Evolutionary conservation across 2,329 filamentous ascomycete genomes (phyloP), one percentile per base, ranked within the genome.

Genomic region (Emmonsia crescens): DNA sequence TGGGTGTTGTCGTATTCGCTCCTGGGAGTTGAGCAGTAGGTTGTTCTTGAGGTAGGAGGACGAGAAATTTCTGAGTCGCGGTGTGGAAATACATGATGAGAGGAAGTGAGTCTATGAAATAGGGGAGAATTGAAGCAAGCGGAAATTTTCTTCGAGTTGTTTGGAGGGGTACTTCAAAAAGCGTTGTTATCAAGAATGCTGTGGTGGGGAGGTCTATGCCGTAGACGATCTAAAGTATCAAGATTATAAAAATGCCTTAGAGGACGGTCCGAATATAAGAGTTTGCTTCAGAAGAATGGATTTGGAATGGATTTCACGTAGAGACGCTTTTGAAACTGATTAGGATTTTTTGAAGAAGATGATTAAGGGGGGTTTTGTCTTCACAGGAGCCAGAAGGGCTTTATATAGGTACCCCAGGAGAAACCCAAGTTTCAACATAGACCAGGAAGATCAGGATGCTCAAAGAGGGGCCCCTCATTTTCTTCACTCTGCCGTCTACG

Each of bases 41-140:
- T 31, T 61, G 60, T 21, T 63, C 55, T 51, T 66, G 65, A 33
- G 65, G 65, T 21, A 64, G 59, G 61, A 66, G 64, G 57, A 66
- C 63, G 52, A 66, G 65, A 55, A 61, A 66, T 55, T 64, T 65
- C 64, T 61, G 61, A 55, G 56, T 64, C 56, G 60, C 57, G 21
- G 65, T 64, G 58, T 64, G 48, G 62, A 60, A 62, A 61, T 64
- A 64, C 65, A 66, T 66, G 46, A 36, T 64, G 60, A 56, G 55
- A 44, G 16, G 38, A 24, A n/a, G 10, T 14, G 46, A 3, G 8
- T 44, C 16, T 44, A 8, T 8, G 42, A 44, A 6, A 36, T n/a
- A 33, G 5, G 33, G 33, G 9, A 46, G 38, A 14, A 29, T 46
- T 29, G 24, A 46, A 42, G 14, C 27, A 57, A 29, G 16, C 3